Percentiles rank a stretch among this genome's conserved stretches.
Conservation (phyloP, 345 rosid genomes). For the Dipteronia dyeriana region DNA sequence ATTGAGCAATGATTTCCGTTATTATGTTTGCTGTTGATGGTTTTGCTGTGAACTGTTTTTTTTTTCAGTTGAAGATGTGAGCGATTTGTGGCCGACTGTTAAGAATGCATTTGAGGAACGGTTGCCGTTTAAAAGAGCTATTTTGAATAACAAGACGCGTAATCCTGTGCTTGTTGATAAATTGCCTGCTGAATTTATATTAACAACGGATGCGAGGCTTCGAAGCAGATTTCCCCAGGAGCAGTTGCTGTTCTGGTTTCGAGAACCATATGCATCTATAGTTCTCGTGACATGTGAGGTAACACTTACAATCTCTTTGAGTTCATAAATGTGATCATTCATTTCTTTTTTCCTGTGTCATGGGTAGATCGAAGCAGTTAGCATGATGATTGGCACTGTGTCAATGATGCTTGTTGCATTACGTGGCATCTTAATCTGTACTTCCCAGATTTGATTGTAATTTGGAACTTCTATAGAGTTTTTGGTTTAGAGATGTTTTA, state of each 20-base stretch:
- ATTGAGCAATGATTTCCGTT: not conserved
- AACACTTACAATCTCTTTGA: constrained; percentile 11
- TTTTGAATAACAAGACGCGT: constrained; percentile 84
- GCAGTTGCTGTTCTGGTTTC: constrained; percentile 80
- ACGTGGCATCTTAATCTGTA: not conserved
- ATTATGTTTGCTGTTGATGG: constrained; percentile 6
- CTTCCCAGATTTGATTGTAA: not conserved
- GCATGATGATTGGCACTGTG: not conserved
- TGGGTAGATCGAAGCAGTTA: not conserved
- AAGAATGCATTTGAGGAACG: constrained; percentile 69
- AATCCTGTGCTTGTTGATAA: constrained; percentile 80
- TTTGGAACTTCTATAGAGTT: no score
- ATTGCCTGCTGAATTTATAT: constrained; percentile 74
- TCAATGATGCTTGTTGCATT: not conserved
- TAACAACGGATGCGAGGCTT: constrained; percentile 88
- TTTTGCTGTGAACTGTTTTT: constrained; percentile 2
- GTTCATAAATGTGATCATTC: not conserved
- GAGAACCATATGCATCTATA: constrained; percentile 90
- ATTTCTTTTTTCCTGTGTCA: constrained; percentile 9
- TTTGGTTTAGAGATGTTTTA: not conserved
- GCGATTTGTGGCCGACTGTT: constrained; percentile 87
- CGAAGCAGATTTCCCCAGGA: constrained; percentile 94
- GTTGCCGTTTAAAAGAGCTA: constrained; percentile 69
- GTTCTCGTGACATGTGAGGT: constrained; percentile 98
- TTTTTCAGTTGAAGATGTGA: constrained; percentile 86